Conservation (phyloP, 2,329 filamentous ascomycete genomes). For the Rhinocladiella similis region DNA sequence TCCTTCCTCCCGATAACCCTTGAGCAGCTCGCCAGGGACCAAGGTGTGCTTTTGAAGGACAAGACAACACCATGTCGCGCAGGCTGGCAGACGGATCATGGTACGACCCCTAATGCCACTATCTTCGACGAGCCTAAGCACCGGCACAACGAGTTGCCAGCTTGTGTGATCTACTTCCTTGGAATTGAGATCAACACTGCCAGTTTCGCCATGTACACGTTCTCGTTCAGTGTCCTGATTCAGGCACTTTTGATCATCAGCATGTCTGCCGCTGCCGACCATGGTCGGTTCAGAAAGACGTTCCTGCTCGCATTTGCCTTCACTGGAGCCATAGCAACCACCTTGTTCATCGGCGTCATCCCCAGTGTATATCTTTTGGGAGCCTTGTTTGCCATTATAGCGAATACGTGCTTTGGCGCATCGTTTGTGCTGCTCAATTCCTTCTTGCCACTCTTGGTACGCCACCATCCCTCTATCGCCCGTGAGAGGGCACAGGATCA, state of each 20-base stretch:
- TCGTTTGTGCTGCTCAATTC: conserved; percentile 96
- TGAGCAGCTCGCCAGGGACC: conserved; percentile 89
- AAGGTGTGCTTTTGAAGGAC: conserved; percentile 82
- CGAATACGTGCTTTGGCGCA: conserved; percentile 91
- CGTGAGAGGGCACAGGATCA: background rate
- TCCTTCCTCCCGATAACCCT: conserved; percentile 96
- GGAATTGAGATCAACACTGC: conserved; percentile 91
- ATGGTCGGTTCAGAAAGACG: conserved; percentile 87
- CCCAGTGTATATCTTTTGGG: conserved; percentile 77
- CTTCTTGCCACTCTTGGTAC: conserved; percentile 86
- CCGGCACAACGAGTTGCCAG: conserved; percentile 24
- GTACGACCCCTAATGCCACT: conserved; percentile 34
- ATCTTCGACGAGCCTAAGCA: conserved; percentile 25
- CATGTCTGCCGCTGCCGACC: conserved; percentile 93
- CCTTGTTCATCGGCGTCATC: conserved; percentile 80
- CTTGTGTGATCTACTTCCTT: conserved; percentile 77
- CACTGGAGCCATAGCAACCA: conserved; percentile 76
- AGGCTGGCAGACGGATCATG: conserved; percentile 43
- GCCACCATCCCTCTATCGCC: conserved; percentile 68
- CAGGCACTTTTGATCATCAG: conserved; percentile 91
- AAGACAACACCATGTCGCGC: conserved; percentile 71
- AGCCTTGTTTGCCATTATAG: conserved; percentile 79
- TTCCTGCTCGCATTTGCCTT: conserved; percentile 84
- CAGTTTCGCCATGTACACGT: conserved; percentile 98
- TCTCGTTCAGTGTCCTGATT: conserved; percentile 84